Evolutionary conservation across 139 green algal species (phyloP).

Genomic region (Chloropicon primus): DNA sequence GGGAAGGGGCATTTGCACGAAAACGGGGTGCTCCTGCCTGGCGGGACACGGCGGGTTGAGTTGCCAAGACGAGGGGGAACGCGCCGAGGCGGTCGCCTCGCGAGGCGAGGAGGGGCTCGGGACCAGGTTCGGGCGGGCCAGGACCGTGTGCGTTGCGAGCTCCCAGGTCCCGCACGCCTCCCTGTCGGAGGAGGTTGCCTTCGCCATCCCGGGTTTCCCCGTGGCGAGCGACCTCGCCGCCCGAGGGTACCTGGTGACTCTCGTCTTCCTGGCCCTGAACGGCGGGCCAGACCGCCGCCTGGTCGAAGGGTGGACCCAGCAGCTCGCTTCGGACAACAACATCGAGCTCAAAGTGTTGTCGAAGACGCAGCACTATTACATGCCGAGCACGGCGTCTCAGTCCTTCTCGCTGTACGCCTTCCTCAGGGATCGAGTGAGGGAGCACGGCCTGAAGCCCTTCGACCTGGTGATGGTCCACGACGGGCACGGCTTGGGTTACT

Average conservation of each 20-base stretch:
- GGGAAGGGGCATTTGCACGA: not conserved
- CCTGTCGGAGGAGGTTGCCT: not conserved
- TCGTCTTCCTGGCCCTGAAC: not conserved
- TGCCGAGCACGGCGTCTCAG: not conserved
- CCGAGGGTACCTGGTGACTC: not conserved
- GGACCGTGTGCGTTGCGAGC: not conserved
- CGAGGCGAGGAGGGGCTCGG: too few relatives aligned
- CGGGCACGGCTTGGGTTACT: not conserved
- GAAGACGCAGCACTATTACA: not conserved
- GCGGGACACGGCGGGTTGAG: not conserved
- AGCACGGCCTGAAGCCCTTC: not conserved
- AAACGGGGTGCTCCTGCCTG: not conserved
- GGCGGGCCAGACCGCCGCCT: too few relatives aligned
- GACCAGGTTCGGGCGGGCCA: not conserved
- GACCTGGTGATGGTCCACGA: not conserved
- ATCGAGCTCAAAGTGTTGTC: not conserved
- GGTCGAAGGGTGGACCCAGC: not conserved
- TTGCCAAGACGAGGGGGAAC: not conserved
- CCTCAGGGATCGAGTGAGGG: not conserved
- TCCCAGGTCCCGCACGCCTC: not conserved
- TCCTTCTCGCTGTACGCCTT: not conserved
- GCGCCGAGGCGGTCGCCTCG: too few relatives aligned
- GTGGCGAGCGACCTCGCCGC: not conserved
- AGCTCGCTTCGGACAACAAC: not conserved
- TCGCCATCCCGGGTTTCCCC: not conserved